A percentile compares a stretch with the other conserved stretches of the same genome.
phyloP scores from a whole-genome alignment of 1,284 basidiomycete genomes.

The Tranzscheliella williamsii region DNA sequence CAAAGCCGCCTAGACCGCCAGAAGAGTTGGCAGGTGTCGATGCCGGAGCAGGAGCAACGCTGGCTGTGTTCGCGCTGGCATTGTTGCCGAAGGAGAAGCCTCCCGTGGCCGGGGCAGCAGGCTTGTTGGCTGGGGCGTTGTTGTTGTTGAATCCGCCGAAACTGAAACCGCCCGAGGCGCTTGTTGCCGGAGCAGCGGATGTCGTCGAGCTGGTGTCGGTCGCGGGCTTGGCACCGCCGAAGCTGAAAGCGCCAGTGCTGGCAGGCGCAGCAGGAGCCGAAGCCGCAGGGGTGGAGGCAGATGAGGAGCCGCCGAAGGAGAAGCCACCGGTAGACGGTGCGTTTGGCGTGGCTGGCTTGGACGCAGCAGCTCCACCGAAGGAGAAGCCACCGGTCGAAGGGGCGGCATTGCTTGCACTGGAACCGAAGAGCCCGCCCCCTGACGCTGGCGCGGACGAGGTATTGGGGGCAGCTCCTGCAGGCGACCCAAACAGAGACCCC shows the following conservation, averaged over 20 bases:
- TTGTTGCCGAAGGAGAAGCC: constrained; percentile 21
- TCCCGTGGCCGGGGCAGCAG: constrained; percentile 8
- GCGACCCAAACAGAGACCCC: constrained; percentile 20
- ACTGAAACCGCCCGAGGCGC: neutral
- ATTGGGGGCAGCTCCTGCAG: constrained; percentile 3
- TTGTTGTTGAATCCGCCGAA: neutral
- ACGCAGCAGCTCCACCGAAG: constrained; percentile 12
- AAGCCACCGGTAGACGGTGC: neutral
- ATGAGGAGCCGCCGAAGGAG: neutral
- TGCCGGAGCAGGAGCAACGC: no score
- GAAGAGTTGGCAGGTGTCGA: no score
- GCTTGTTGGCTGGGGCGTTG: neutral
- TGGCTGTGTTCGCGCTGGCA: no score
- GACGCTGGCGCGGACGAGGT: constrained; percentile 2
- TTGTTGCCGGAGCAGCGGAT: neutral
- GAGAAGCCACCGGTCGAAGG: constrained; percentile 20
- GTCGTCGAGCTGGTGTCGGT: neutral
- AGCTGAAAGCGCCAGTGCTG: constrained; percentile 3
- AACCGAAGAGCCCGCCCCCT: constrained; percentile 20
- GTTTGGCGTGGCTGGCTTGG: constrained; percentile 1
- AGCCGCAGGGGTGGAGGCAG: constrained; percentile 7
- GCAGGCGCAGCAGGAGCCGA: neutral
- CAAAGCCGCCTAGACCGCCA: neutral
- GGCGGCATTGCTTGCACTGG: constrained; percentile 5
- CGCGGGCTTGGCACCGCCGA: constrained; percentile 1